Evolutionary conservation across 805 yeast species (phyloP).

Genomic region (Suhomyces emberorum): DNA sequence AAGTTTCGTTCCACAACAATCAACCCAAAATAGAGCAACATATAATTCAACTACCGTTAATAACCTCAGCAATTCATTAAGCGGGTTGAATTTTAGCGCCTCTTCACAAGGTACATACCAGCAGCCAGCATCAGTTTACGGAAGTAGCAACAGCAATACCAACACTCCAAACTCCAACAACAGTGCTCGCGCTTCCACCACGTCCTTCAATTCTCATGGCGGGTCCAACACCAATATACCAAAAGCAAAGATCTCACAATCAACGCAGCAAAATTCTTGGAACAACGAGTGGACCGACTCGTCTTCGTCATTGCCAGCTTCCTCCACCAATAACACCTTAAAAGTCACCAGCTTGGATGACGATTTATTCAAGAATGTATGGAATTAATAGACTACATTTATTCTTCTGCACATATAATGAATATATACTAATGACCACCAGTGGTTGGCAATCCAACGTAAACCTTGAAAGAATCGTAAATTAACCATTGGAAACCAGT

Average conservation of each 20-base stretch:
- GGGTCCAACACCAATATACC: neutral
- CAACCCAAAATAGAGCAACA: conserved; percentile 1
- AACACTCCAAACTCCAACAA: conserved; percentile 4
- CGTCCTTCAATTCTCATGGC: conserved; percentile 5
- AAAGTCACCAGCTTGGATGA: conserved; percentile 42
- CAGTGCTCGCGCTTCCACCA: conserved; percentile 7
- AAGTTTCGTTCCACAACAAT: conserved; percentile 20
- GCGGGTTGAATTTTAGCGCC: conserved; percentile 17
- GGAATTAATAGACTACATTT: conserved; percentile 42
- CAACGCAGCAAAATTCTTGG: conserved; percentile 15
- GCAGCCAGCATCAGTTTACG: neutral
- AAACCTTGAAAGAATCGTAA: conserved; percentile 94
- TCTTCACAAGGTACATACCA: neutral
- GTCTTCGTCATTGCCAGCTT: conserved; percentile 10
- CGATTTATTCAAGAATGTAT: conserved; percentile 67
- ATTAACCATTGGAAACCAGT: conserved; percentile 97
- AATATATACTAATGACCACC: conserved; percentile 45
- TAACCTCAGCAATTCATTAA: conserved; percentile 17
- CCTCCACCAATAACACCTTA: conserved; percentile 9
- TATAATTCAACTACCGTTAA: conserved; percentile 7
- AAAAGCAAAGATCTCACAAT: too few relatives aligned
- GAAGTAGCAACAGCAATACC: neutral
- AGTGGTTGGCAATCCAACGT: conserved; percentile 90
- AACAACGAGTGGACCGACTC: conserved; percentile 37
- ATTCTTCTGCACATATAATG: neutral